A percentile compares a stretch with the other conserved stretches of the same genome.
Evolutionary conservation across 495 filamentous ascomycete species (phyloP).

Genomic region (Halenospora varia): DNA sequence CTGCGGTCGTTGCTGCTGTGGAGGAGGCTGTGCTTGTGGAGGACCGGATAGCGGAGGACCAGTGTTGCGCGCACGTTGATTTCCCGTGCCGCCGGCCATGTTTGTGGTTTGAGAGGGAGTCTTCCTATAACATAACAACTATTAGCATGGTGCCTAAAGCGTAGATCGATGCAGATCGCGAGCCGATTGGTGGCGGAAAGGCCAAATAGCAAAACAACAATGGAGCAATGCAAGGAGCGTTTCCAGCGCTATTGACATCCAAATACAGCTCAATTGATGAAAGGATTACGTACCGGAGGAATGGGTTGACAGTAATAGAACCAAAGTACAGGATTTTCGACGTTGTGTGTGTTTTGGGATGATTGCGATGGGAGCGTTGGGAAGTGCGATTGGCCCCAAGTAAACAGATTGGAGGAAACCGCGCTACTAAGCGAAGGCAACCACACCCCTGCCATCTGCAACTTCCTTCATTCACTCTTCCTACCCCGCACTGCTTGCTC

Average conservation of each 20-base stretch:
- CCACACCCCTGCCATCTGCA: no score
- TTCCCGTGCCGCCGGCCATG: not conserved
- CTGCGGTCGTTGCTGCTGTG: not conserved
- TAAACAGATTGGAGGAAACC: not conserved
- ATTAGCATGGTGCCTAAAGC: not conserved
- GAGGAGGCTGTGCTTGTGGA: not conserved
- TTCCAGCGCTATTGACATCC: no score
- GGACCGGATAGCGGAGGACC: not conserved
- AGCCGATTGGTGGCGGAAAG: not conserved
- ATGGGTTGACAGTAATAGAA: no score
- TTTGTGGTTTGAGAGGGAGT: not conserved
- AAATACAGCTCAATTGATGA: no score
- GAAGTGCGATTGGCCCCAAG: not conserved
- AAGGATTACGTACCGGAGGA: no score
- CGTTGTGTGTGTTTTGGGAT: no score
- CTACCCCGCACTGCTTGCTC: not conserved
- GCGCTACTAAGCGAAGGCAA: not conserved
- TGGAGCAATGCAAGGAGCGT: no score
- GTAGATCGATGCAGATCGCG: not conserved
- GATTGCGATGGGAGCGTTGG: no score
- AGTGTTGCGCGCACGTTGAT: not conserved
- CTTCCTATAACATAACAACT: not conserved
- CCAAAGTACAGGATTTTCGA: no score
- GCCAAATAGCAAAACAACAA: conserved; percentile 5
- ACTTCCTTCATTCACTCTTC: not conserved